These are phyloP conservation scores for Cadophora gregata DNA, from an alignment of 2,329 filamentous ascomycete species.

Conservation along the genomic window DNA sequence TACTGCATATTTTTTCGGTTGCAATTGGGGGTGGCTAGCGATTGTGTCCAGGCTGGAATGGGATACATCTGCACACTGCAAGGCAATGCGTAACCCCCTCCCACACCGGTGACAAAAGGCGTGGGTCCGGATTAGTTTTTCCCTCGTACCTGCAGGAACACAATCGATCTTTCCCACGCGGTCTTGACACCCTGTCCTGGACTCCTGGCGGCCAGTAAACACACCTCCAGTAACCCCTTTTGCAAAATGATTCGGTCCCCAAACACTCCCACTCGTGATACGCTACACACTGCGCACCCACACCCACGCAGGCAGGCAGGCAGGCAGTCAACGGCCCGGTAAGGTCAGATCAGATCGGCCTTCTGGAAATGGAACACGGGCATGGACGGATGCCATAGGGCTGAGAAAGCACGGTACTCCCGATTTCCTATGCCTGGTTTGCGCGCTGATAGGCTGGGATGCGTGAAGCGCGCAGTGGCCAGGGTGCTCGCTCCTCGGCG, in stretches of 20 bases:
- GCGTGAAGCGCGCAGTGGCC: neutral
- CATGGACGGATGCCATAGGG: neutral
- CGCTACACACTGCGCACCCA: neutral
- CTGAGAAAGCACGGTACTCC: constrained; percentile 8
- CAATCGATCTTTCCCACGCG: neutral
- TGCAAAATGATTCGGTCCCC: neutral
- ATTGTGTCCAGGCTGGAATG: neutral
- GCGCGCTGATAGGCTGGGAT: neutral
- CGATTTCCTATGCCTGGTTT: neutral
- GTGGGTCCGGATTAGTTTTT: neutral
- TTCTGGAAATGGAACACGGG: constrained; percentile 6
- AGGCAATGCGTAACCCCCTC: constrained; percentile 4
- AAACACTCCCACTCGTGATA: neutral
- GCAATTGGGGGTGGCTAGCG: constrained; percentile 10
- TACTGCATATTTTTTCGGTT: no score
- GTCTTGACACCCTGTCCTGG: neutral
- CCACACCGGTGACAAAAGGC: constrained; percentile 4
- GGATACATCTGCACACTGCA: constrained; percentile 6
- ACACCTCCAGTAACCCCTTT: neutral
- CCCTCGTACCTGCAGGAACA: constrained; percentile 14
- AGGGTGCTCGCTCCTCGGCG: neutral
- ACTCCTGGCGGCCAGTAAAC: neutral
- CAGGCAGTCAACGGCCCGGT: constrained; percentile 3
- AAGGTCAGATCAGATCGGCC: neutral
- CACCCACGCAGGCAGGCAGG: no score